phyloP scores from a whole-genome alignment of 2,329 filamentous ascomycete species.

The Emergomyces orientalis region DNA sequence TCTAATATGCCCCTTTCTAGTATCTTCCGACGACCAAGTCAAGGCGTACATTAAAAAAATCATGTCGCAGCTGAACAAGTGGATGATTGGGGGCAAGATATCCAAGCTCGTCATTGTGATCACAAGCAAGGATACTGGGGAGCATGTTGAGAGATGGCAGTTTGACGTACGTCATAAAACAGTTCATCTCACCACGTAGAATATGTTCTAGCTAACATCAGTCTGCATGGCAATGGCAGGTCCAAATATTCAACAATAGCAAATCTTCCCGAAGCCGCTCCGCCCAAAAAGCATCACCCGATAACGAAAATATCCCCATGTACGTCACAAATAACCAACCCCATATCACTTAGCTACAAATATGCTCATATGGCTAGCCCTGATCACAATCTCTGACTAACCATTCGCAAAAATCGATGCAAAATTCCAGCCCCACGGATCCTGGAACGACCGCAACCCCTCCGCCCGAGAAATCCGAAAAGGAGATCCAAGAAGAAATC shows the following conservation, averaged over 20 bases:
- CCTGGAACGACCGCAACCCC: conserved; percentile 19
- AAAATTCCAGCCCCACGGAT: neutral
- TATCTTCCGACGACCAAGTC: conserved; percentile 94
- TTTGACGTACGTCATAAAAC: conserved; percentile 60
- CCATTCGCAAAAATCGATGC: neutral
- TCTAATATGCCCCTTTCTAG: conserved; percentile 33
- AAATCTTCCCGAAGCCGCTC: conserved; percentile 40
- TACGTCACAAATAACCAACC: conserved; percentile 27
- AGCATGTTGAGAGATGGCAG: conserved; percentile 95
- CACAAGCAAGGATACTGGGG: conserved; percentile 91
- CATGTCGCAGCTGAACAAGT: conserved; percentile 93
- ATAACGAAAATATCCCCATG: conserved; percentile 63
- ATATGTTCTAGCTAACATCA: neutral
- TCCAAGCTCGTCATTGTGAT: conserved; percentile 95
- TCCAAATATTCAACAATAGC: conserved; percentile 48
- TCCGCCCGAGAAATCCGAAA: conserved; percentile 67
- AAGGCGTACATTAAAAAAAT: conserved; percentile 99
- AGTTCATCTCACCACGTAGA: neutral
- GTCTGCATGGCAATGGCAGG: conserved; percentile 26
- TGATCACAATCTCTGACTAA: neutral
- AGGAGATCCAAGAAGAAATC: conserved; percentile 91
- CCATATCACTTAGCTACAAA: neutral
- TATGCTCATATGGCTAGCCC: neutral
- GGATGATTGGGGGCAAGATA: conserved; percentile 96
- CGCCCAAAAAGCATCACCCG: conserved; percentile 36